Evolutionary conservation across 179 eudicot genomes (phyloP).

Genomic region (Pouteria campechiana): DNA sequence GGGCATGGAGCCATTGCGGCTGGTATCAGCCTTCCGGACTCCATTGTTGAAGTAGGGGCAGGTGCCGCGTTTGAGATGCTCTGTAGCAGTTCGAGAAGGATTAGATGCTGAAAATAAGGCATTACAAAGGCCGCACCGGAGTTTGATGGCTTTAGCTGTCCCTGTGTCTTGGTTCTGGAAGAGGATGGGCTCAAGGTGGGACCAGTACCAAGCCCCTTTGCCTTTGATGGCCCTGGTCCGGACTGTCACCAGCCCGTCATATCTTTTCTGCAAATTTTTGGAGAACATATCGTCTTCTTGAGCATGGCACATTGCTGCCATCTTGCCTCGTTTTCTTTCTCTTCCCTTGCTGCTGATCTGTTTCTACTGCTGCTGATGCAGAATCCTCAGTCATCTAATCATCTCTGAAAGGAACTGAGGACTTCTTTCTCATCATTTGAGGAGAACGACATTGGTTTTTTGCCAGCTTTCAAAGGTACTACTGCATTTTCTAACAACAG

Average conservation of each 20-base stretch:
- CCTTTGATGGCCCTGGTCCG: conserved; percentile 51
- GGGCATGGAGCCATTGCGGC: no score
- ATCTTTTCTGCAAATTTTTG: conserved; percentile 52
- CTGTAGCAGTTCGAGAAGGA: conserved; percentile 86
- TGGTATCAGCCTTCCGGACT: no score
- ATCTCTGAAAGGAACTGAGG: no score
- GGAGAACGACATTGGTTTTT: no score
- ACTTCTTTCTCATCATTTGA: no score
- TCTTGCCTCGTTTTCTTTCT: no score
- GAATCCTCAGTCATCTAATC: no score
- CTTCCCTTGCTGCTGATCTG: no score
- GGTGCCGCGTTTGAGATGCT: conserved; percentile 66
- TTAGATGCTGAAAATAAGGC: conserved; percentile 70
- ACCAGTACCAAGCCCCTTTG: conserved; percentile 62
- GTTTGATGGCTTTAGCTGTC: conserved; percentile 62
- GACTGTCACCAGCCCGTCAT: conserved; percentile 57
- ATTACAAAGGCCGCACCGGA: conserved; percentile 54
- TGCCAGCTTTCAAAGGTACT: no score
- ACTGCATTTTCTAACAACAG: no score
- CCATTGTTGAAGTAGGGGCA: conserved; percentile 64
- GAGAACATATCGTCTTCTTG: conserved; percentile 62
- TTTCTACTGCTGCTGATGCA: no score
- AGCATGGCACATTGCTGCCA: no score
- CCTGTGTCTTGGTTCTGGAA: conserved; percentile 48
- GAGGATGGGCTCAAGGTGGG: conserved; percentile 46